These are phyloP conservation scores for Dipodascopsis uninucleata DNA, from an alignment of 805 yeast genomes.

Conservation along the genomic window DNA sequence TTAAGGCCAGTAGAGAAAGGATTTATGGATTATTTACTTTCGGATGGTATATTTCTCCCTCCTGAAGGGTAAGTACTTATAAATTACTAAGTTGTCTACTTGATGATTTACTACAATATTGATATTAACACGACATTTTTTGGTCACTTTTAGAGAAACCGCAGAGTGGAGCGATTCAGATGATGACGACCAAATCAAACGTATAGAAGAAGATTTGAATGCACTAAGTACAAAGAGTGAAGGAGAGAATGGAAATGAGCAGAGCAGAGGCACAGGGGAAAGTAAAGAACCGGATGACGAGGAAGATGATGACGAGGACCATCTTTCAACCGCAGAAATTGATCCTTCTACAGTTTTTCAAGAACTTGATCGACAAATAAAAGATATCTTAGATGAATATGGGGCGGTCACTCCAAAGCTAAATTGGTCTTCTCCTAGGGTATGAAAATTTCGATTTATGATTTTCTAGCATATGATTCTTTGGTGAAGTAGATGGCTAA, in stretches of 20 bases:
- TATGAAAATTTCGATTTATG: conserved; percentile 1
- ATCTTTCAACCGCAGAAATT: conserved; percentile 13
- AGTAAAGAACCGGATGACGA: conserved; percentile 22
- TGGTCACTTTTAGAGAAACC: conserved; percentile 10
- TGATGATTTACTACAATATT: too few relatives aligned
- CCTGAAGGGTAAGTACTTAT: conserved; percentile 36
- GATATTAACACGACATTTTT: not conserved
- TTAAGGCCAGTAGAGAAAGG: conserved; percentile 55
- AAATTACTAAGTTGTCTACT: not conserved
- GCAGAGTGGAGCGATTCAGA: conserved; percentile 23
- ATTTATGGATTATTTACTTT: conserved; percentile 57
- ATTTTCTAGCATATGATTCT: not conserved
- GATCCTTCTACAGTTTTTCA: conserved; percentile 53
- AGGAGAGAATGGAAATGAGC: conserved; percentile 26
- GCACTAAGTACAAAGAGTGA: conserved; percentile 30
- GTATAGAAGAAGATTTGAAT: conserved; percentile 52
- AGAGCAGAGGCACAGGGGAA: conserved; percentile 10
- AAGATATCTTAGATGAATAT: conserved; percentile 43
- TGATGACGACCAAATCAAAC: conserved; percentile 69
- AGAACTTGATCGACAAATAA: conserved; percentile 56
- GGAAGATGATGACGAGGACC: conserved; percentile 19
- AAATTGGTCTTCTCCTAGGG: conserved; percentile 92
- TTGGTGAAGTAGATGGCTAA: not conserved
- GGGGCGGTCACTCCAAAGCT: conserved; percentile 79
- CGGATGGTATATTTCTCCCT: conserved; percentile 68